Evolutionary conservation across 73 alveolate genomes (phyloP).

Genomic region (Uronychia setigera): DNA sequence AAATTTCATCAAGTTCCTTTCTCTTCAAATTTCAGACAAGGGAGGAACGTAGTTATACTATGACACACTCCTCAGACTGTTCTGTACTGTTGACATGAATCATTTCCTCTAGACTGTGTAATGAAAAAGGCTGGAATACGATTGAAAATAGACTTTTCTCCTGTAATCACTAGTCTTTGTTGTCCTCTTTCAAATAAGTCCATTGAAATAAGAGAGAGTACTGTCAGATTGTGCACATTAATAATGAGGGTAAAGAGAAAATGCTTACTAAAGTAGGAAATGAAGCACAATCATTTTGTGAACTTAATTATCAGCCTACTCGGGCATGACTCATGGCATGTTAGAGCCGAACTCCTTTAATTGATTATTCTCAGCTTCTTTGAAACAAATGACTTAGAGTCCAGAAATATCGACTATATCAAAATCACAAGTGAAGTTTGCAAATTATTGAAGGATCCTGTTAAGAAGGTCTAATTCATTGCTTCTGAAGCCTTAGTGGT

Average conservation of each 20-base stretch:
- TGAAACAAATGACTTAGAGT: not conserved
- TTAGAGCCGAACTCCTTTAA: not conserved
- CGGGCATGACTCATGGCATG: not conserved
- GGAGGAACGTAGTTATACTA: not conserved
- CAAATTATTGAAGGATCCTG: not conserved
- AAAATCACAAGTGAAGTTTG: not conserved
- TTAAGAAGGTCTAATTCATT: not conserved
- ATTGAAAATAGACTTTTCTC: not conserved
- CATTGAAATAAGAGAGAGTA: no score
- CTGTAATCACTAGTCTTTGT: not conserved
- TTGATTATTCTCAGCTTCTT: not conserved
- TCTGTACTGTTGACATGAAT: not conserved
- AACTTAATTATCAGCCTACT: not conserved
- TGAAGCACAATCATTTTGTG: not conserved
- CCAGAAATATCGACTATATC: not conserved
- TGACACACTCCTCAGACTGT: not conserved
- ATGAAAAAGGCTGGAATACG: not conserved
- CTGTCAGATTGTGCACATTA: no score
- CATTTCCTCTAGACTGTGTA: not conserved
- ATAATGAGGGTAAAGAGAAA: not conserved
- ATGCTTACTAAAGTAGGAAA: not conserved
- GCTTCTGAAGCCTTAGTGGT: not conserved
- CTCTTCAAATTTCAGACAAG: not conserved
- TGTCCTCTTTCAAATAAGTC: not conserved
- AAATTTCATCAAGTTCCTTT: not conserved